These are phyloP conservation scores for Ophiosphaerella korrae DNA, from an alignment of 2,329 filamentous ascomycete species.

Conservation along the genomic window DNA sequence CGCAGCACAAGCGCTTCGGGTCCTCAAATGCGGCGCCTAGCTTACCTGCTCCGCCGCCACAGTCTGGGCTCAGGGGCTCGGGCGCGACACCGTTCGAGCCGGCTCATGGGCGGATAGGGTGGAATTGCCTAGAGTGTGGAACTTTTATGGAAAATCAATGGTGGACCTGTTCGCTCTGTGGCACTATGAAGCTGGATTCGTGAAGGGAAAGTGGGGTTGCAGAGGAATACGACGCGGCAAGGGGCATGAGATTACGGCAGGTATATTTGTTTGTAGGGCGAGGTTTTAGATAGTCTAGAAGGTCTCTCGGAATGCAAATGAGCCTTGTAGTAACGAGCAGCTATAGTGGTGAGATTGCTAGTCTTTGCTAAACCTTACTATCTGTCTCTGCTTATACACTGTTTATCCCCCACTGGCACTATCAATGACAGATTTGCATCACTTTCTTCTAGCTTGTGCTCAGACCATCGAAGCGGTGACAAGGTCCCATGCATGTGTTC, in stretches of 20 bases:
- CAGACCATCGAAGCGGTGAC: not conserved
- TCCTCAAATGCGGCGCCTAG: constrained; percentile 27
- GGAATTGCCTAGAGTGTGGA: constrained; percentile 63
- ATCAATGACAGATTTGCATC: not conserved
- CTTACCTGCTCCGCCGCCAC: constrained; percentile 40
- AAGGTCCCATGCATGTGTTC: not conserved
- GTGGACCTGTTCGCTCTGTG: constrained; percentile 68
- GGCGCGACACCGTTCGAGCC: constrained; percentile 49
- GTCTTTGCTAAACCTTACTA: too few species aligned
- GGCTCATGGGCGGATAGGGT: constrained; percentile 58
- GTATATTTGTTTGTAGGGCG: too few species aligned
- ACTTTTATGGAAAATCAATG: constrained; percentile 68
- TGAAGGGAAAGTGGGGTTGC: constrained; percentile 6
- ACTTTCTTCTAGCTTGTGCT: not conserved
- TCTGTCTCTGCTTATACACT: too few species aligned
- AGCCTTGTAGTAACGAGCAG: too few species aligned
- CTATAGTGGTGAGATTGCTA: too few species aligned
- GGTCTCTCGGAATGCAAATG: too few species aligned
- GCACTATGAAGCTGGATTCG: constrained; percentile 59
- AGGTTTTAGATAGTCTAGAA: too few species aligned
- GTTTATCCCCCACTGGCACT: too few species aligned
- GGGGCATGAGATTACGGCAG: too few species aligned
- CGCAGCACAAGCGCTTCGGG: constrained; percentile 38
- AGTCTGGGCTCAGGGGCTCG: constrained; percentile 30
- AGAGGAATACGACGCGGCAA: too few species aligned